Percentiles rank a stretch among this genome's conserved stretches.
Evolutionary conservation across 2,329 filamentous ascomycete genomes (phyloP).

Genomic region (Fusarium sambucinum): DNA sequence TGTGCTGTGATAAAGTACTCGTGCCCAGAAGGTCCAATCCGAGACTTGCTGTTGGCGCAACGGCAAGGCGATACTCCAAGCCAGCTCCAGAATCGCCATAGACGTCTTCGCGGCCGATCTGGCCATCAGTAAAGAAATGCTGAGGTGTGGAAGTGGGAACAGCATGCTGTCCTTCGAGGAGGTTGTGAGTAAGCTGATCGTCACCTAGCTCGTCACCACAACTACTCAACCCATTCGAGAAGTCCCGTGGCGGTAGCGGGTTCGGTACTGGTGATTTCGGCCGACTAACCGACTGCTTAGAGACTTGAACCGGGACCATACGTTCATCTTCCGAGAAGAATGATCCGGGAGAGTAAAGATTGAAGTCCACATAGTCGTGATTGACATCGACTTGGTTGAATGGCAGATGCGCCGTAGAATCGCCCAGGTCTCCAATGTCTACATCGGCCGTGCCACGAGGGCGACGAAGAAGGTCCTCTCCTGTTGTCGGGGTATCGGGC

Average conservation of each 20-base stretch:
- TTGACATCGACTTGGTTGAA: constrained; percentile 42
- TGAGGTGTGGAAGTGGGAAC: constrained; percentile 8
- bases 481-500: constrained; percentile 44
- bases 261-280: constrained; percentile 32
- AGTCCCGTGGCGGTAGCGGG: constrained; percentile 26
- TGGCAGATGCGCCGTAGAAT: constrained; percentile 37
- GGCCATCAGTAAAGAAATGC: constrained; percentile 20
- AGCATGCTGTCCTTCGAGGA: constrained; percentile 15
- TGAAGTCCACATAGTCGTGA: constrained; percentile 66
- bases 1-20: background rate
- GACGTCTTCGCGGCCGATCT: constrained; percentile 12
- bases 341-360: constrained; percentile 65
- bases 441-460: constrained; percentile 6
- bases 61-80: constrained; percentile 15
- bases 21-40: constrained; percentile 11
- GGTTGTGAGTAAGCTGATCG: constrained; percentile 1
- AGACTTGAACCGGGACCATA: constrained; percentile 50
- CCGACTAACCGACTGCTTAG: constrained; percentile 37
- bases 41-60: constrained; percentile 18
- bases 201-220: constrained; percentile 9
- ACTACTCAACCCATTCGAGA: constrained; percentile 14
- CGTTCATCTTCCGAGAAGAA: constrained; percentile 63
- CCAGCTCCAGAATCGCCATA: constrained; percentile 39
- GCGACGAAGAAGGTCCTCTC: constrained; percentile 35
- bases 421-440: constrained; percentile 13